These are phyloP conservation scores for Nyctanthes arbortristis DNA, from an alignment of 257 asterid species.

Conservation along the genomic window DNA sequence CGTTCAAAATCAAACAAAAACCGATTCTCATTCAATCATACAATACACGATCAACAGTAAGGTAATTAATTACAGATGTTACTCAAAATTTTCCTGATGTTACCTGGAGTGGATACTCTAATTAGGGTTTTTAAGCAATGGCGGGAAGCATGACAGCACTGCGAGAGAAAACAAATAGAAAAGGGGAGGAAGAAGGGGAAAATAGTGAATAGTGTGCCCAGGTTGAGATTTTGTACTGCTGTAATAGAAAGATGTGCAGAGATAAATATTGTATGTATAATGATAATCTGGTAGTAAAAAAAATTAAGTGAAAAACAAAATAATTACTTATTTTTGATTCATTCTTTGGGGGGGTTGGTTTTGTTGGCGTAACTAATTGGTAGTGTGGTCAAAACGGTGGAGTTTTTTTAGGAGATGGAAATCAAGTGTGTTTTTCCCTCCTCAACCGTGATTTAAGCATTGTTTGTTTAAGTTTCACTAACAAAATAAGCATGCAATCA, in stretches of 20 bases:
- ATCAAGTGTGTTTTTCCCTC: neutral
- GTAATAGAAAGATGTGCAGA: too few species aligned
- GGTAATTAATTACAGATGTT: conserved; percentile 8
- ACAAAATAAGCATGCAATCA: too few species aligned
- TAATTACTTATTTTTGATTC: too few species aligned
- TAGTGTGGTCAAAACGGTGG: conserved; percentile 21
- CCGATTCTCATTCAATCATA: neutral
- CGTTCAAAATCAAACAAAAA: conserved; percentile 22
- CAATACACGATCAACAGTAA: conserved; percentile 18
- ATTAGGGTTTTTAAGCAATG: conserved; percentile 51
- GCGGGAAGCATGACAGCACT: conserved; percentile 47
- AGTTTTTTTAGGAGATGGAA: conserved; percentile 25
- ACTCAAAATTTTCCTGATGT: neutral
- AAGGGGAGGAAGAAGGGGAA: conserved; percentile 5
- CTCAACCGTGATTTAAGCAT: too few species aligned
- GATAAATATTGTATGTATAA: neutral
- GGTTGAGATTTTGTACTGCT: conserved; percentile 7
- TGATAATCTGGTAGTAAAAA: too few species aligned
- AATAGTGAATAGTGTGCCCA: neutral
- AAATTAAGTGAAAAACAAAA: too few species aligned
- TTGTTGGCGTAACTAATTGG: conserved; percentile 26
- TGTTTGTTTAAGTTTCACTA: neutral
- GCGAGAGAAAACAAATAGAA: neutral
- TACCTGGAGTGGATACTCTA: conserved; percentile 39
- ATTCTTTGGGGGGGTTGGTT: neutral